Base-by-base conservation (phyloP, 495 filamentous ascomycete genomes). In the Cercophora sp. region DNA sequence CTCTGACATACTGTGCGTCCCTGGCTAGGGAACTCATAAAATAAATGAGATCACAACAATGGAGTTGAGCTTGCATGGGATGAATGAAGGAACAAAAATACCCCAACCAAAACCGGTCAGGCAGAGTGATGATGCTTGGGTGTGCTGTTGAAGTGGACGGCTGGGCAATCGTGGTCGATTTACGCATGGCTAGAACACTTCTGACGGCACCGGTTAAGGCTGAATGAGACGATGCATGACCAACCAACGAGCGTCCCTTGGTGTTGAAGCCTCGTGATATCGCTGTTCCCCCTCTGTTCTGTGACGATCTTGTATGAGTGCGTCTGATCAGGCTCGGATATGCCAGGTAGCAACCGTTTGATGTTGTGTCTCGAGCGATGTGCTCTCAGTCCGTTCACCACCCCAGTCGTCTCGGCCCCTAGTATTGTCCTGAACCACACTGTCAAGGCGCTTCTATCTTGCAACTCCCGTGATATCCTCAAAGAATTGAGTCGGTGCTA, bases 11-110 rank as follows among this genome's bases (percentile, higher is more conserved):
- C 57, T 58, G 57, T 67, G 62, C 52, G 62, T 62, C 64, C 66
- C 62, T 53, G 64, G 58, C 52, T 65, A 52, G 62, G 66, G 64
- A 57, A 54, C 62, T 65, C 66, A 67, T 69, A 61, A 56, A 67
- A 60, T 62, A 60, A 57, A 63, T 65, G 64, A 67, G 59, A 67
- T 69, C 64, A 63, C 57, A 65, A 59, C 62, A 67, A 61, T 63
- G 62, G 64, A 66, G 63, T 60, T 58, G 61, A 65, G 59, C 60
- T 63, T 65, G 66, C 66, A 63, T 56, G 64, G 66, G 57, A 60
- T 51, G 56, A 59, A 56, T 53, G 58, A 61, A 64, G 55, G 52
- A 62, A 60, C 20, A 49, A 62, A 64, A 66, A 67, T 63, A 63
- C 20, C 60, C 66, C n/a, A n/a, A n/a, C n/a, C 64, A 56, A 55